Base-by-base conservation (phyloP, 2,329 filamentous ascomycete genomes). In the Myrmaecium sp. region DNA sequence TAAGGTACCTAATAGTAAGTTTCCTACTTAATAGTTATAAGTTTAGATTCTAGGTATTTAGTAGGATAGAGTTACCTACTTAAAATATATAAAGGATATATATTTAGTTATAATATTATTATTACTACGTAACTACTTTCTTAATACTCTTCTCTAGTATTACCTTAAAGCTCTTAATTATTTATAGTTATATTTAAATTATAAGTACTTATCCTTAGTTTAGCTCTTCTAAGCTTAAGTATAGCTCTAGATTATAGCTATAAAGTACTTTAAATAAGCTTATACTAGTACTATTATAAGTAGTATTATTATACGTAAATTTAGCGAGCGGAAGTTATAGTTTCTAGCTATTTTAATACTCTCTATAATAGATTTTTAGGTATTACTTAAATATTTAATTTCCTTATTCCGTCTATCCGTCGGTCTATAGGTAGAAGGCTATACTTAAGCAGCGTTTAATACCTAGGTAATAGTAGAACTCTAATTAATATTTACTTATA, bases 381-480 rank as follows among this genome's bases (percentile, higher is more conserved):
- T 23, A 23, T 23, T 23, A 23, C 21, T 23, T 23, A 23, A 23
- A 13, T 23, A 23, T 23, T 23, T 23, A 23, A 12, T 23, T 23
- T 23, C 14, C 11, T 6, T 23, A 23, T 23, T 23, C 11, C 11
- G 21, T 23, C 21, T 23, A 23, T 6, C 21, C 14, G 14, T 23
- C 21, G 11, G 14, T 23, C 11, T 23, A 6, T 23, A 23, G 6
- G 11, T 23, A 12, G 11, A 6, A 23, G 6, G 21, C 21, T 13
- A 13, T 6, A 6, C 6, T 7, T 23, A 23, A 13, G n/a, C n/a
- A n/a, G n/a, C n/a, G n/a, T n/a, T n/a, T n/a, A n/a, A n/a, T n/a
- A n/a, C n/a, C n/a, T n/a, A n/a, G n/a, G n/a, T n/a, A n/a, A n/a
- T n/a, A n/a, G n/a, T n/a, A n/a, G n/a, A n/a, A n/a, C n/a, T n/a